Conservation (phyloP, 495 filamentous ascomycete species). For the Daldinia loculata region DNA sequence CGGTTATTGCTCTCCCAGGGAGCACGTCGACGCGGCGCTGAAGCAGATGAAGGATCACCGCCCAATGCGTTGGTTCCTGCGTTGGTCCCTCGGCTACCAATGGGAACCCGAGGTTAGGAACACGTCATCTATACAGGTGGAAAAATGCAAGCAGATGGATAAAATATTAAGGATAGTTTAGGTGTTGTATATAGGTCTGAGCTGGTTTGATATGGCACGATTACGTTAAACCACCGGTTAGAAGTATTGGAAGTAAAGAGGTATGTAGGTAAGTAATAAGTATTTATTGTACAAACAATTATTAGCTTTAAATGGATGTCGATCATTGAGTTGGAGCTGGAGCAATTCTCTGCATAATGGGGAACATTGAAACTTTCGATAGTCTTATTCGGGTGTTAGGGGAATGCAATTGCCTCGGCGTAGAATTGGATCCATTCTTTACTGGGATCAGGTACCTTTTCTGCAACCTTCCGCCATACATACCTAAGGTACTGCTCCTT, state of each 20-base stretch:
- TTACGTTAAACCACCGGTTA: not conserved
- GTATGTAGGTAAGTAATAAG: not conserved
- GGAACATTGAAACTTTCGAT: conserved; percentile 10
- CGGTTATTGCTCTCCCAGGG: conserved; percentile 12
- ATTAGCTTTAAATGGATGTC: conserved; percentile 11
- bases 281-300: conserved; percentile 18
- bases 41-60: conserved; percentile 25
- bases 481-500: too few relatives aligned
- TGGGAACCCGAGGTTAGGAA: conserved; percentile 24
- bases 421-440: conserved; percentile 16
- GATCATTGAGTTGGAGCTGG: conserved; percentile 5
- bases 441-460: not conserved
- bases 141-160: conserved; percentile 14
- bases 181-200: conserved; percentile 6
- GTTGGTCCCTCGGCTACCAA: conserved; percentile 39
- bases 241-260: not conserved
- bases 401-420: conserved; percentile 40
- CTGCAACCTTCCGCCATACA: too few relatives aligned
- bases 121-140: conserved; percentile 40
- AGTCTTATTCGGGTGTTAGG: conserved; percentile 27
- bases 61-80: conserved; percentile 37
- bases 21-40: conserved; percentile 21
- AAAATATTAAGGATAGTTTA: conserved; percentile 1
- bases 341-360: conserved; percentile 7
- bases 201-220: conserved; percentile 15